A percentile compares a stretch with the other conserved stretches of the same genome.
Conservation (phyloP, 768 basidiomycete genomes). For the Pisolithus sp. region DNA sequence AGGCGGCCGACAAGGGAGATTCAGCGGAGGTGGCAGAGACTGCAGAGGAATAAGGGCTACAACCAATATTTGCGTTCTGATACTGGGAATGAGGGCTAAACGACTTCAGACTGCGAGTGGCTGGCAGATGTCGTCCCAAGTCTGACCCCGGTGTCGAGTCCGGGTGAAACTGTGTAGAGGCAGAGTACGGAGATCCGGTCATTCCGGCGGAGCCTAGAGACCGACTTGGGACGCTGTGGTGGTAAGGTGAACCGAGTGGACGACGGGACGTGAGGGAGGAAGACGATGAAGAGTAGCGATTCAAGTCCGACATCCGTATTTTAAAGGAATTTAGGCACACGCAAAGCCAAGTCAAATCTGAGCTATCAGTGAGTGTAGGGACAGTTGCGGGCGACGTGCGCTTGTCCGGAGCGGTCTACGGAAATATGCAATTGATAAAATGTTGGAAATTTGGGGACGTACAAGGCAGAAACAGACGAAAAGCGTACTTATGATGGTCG, state of each 20-base stretch:
- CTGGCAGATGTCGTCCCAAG: constrained; percentile 17
- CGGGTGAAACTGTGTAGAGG: constrained; percentile 14
- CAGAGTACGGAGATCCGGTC: constrained; percentile 18
- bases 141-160: constrained; percentile 10
- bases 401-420: constrained; percentile 26
- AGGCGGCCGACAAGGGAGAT: constrained; percentile 34
- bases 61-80: constrained; percentile 14
- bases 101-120: constrained; percentile 10
- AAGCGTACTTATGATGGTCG: constrained; percentile 25
- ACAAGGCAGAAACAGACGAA: constrained; percentile 20
- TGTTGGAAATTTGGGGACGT: constrained; percentile 32
- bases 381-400: constrained; percentile 18
- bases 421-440: constrained; percentile 28
- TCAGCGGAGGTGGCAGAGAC: constrained; percentile 30
- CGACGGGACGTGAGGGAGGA: constrained; percentile 14
- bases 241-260: constrained; percentile 11
- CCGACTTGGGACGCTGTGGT: constrained; percentile 2
- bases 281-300: constrained; percentile 11
- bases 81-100: constrained; percentile 16
- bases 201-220: constrained; percentile 16
- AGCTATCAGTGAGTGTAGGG: constrained; percentile 15
- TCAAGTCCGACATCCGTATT: constrained; percentile 21
- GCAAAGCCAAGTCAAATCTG: constrained; percentile 5
- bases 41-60: constrained; percentile 34
- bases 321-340: constrained; percentile 16